phyloP scores from a whole-genome alignment of 2,329 filamentous ascomycete species.

The Pestalotiopsis sp. region DNA sequence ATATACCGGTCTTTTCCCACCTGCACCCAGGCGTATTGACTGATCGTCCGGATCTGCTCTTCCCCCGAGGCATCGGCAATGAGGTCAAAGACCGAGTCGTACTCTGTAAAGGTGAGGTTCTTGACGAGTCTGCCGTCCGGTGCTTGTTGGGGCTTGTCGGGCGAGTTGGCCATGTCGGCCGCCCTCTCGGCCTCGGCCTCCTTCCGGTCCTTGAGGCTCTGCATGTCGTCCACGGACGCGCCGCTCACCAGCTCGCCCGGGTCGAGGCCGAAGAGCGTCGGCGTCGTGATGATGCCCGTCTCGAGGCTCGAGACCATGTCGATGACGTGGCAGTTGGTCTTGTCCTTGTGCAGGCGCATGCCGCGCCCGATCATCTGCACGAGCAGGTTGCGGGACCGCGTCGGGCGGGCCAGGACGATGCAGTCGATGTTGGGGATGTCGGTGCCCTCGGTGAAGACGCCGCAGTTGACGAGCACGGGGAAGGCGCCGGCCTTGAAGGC shows the following conservation, averaged over 20 bases:
- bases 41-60: conserved; percentile 75
- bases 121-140: conserved; percentile 18
- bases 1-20: conserved; percentile 73
- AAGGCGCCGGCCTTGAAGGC: conserved; percentile 78
- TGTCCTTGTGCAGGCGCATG: conserved; percentile 79
- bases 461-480: conserved; percentile 90
- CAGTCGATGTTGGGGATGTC: conserved; percentile 98
- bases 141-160: background rate
- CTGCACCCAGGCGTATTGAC: conserved; percentile 80
- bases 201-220: conserved; percentile 52
- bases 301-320: conserved; percentile 90
- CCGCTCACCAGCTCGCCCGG: conserved; percentile 75
- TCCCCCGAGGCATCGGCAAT: conserved; percentile 82
- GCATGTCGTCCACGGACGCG: conserved; percentile 66
- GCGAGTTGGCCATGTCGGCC: conserved; percentile 21
- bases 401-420: conserved; percentile 84
- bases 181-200: conserved; percentile 44
- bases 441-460: conserved; percentile 95
- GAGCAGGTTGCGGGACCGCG: conserved; percentile 87
- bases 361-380: conserved; percentile 98
- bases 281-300: conserved; percentile 85
- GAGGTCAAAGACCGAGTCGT: conserved; percentile 88
- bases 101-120: conserved; percentile 82
- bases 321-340: conserved; percentile 90
- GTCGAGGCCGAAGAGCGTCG: conserved; percentile 91